phyloP scores from a whole-genome alignment of 768 basidiomycete species.

The Kwoniella mangroviensis region DNA sequence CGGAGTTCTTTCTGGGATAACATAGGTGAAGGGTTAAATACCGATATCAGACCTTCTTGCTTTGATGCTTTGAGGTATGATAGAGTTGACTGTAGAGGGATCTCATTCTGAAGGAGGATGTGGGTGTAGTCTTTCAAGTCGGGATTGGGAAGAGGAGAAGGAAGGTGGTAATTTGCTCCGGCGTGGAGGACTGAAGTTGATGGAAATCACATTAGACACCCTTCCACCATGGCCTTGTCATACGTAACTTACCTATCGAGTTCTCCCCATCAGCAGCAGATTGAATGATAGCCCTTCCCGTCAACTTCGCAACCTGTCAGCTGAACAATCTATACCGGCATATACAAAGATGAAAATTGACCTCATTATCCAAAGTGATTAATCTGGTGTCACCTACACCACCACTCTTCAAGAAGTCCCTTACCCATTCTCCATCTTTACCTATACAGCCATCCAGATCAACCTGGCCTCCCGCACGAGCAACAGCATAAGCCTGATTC shows the following conservation, averaged over 20 bases:
- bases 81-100: constrained; percentile 56
- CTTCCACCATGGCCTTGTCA: no score
- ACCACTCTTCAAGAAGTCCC: constrained; percentile 41
- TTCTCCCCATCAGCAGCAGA: constrained; percentile 59
- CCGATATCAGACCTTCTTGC: constrained; percentile 37
- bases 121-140: constrained; percentile 54
- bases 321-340: not conserved
- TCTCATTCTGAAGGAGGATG: constrained; percentile 61
- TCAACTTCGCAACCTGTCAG: constrained; percentile 36
- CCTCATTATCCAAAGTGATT: constrained; percentile 41
- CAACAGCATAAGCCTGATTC: constrained; percentile 60
- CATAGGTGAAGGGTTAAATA: constrained; percentile 62
- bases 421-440: constrained; percentile 52
- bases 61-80: constrained; percentile 43
- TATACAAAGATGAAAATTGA: constrained; percentile 19
- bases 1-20: constrained; percentile 46
- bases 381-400: constrained; percentile 52
- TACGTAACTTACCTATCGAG: constrained; percentile 56
- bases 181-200: constrained; percentile 58
- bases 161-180: constrained; percentile 52
- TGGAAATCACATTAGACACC: no score
- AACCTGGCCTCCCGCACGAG: constrained; percentile 52
- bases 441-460: constrained; percentile 56
- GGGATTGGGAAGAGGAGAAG: constrained; percentile 43
- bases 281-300: constrained; percentile 61